Evolutionary conservation across 2,329 filamentous ascomycete species (phyloP), one percentile per base, ranked within the genome.

Genomic region (Beauveria rudraprayagi): DNA sequence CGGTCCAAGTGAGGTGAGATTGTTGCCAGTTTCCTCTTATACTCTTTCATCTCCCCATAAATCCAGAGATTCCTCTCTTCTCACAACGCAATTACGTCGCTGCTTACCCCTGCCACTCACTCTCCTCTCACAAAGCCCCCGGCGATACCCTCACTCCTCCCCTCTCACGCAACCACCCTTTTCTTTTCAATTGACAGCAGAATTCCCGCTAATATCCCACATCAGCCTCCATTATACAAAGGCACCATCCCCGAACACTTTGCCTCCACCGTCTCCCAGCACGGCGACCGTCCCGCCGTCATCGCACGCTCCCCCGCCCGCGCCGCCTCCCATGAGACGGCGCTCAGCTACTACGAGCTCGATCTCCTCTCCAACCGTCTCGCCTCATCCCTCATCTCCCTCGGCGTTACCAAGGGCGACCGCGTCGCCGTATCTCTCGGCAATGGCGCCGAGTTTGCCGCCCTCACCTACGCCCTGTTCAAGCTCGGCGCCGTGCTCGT

Each of bases 401-500:
- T 88, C 0, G 91, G 91, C 3, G 89, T 97, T 1, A 79, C 76
- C 63, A 95, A 92, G 69, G 92, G 91, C 5, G 88, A 95, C 70
- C 83, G 91, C 37, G 90, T 97, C 11, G 92, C 90, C 16, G 85
- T 97, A 28, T 93, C 88, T 63, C 77, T 97, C 56, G 93, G 93
- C 17, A 97, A 96, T 73, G 87, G 86, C 47, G 78, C 88, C 66
- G 92, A 96, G 73, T 93, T 91, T 71, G 91, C 90, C 3, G 87
- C 88, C 55, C 81, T 94, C 22, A 93, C 89, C 6, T 97, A 97
- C 74, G 92, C 92, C 1, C 73, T 94, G 60, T 96, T 93, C 78
- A 97, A 97, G 74, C 82, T 97, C 10, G 94, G 94, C n/a, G 93
- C 91, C 26, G 84, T 97, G 56, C 78, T 97, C 64, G 92, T 96